Base-by-base conservation (phyloP, 345 rosid species). In the Brassica juncea region DNA sequence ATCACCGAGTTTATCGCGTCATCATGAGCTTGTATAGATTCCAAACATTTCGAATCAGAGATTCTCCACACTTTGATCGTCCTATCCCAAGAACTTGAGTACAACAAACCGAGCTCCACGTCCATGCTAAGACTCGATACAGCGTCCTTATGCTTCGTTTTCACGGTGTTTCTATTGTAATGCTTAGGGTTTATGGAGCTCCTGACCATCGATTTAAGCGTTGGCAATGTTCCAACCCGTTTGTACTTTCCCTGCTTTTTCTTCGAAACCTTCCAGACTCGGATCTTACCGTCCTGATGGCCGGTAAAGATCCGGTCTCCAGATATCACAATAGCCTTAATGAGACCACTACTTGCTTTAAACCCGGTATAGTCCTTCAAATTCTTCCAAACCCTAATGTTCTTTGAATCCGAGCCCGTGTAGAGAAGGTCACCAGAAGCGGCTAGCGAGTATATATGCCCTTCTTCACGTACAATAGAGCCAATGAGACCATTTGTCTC, bases 361-460 rank as follows among this genome's bases (percentile, higher is more conserved):
- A 91, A 91, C 2, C 93, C 91, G 0, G 90, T 37, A 6, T 85
- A 77, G 5, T 91, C 91, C 77, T 86, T 80, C 76, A 89, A 54
- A 52, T 88, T 85, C 82, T 82, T 89, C 95, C 95, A 91, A 3
- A 89, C 91, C 21, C 93, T 87, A 25, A 91, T 86, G 85, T 91
- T 91, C 84, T 84, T 89, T 54, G 92, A 87, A 44, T 88, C 93
- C 0, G 95, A 89, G 0, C 95, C 95, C 2, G 95, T 91, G 75
- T 87, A 91, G 2, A 91, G 76, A 76, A 91, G 82, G 55, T 88
- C 87, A 21, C 93, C 89, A 0, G 66, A 78, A 12, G 95, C 84
- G 1, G 95, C 89, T 39, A 91, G 35, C 2, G 95, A 91, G 75
- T 91, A 91, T 19, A 91, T 76, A 34, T 91, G 91, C 1, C 95